These are phyloP conservation scores for Selaginella tamariscina DNA, from an alignment of 75 land plant species.

Conservation along the genomic window DNA sequence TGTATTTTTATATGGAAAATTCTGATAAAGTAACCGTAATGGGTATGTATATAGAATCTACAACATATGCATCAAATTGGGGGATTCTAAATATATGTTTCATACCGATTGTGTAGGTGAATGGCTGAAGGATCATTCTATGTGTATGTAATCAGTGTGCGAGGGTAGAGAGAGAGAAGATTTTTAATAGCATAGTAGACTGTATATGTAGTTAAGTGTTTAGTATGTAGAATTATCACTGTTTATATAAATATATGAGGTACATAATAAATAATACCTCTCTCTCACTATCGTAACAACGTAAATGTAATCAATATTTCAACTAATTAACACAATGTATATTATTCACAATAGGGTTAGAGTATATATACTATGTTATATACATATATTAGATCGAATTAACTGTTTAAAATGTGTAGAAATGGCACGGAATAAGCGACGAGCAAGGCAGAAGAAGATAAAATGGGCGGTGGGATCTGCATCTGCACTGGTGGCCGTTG, in stretches of 20 bases:
- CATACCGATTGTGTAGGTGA: too few relatives aligned
- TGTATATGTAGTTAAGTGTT: too few relatives aligned
- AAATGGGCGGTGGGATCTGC: conserved; percentile 50
- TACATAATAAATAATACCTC: not conserved
- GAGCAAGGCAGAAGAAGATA: conserved; percentile 40
- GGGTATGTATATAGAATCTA: too few relatives aligned
- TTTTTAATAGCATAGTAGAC: too few relatives aligned
- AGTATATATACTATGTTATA: not conserved
- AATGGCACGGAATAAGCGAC: conserved; percentile 40
- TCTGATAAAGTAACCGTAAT: too few relatives aligned
- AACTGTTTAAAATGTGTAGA: conserved; percentile 30
- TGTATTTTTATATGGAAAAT: not conserved
- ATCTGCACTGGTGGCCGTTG: conserved; percentile 40
- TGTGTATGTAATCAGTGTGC: too few relatives aligned
- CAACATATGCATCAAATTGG: too few relatives aligned
- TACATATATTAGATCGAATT: not conserved
- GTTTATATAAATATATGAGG: not conserved
- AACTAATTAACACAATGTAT: not conserved
- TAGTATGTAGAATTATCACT: too few relatives aligned
- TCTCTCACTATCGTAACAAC: not conserved
- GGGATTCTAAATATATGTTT: too few relatives aligned
- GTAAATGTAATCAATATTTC: not conserved
- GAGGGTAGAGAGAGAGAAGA: too few relatives aligned
- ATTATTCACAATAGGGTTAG: not conserved
- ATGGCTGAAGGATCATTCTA: too few relatives aligned